A percentile compares a stretch with the other conserved stretches of the same genome.
These are phyloP conservation scores for Aspergillus olivimuriae DNA, from an alignment of 495 filamentous ascomycete species.

Conservation along the genomic window DNA sequence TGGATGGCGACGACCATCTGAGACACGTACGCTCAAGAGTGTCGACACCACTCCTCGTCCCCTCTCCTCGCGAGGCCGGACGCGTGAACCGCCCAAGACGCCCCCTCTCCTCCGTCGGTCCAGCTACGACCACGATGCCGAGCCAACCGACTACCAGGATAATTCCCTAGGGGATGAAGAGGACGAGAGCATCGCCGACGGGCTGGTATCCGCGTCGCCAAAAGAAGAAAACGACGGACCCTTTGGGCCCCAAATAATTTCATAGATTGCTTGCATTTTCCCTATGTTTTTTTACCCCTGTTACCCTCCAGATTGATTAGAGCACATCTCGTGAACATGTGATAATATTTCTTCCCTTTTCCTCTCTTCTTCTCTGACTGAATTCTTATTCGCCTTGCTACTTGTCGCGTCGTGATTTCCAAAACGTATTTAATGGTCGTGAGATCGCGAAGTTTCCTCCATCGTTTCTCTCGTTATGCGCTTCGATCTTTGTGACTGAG, in stretches of 20 bases:
- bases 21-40: conserved; percentile 32
- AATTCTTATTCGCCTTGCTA: neutral
- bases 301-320: conserved; percentile 7
- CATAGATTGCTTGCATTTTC: conserved; percentile 12
- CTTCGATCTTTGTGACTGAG: neutral
- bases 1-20: conserved; percentile 35
- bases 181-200: conserved; percentile 35
- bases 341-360: neutral
- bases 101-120: conserved; percentile 63
- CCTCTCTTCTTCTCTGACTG: neutral
- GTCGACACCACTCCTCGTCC: conserved; percentile 26
- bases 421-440: conserved; percentile 6
- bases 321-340: neutral
- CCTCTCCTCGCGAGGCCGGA: conserved; percentile 28
- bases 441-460: conserved; percentile 12
- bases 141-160: conserved; percentile 34
- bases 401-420: no score
- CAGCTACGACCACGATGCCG: conserved; percentile 69
- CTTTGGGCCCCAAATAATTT: conserved; percentile 32
- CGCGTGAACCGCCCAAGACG: conserved; percentile 48
- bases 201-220: conserved; percentile 34
- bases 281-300: conserved; percentile 8
- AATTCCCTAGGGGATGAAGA: conserved; percentile 34
- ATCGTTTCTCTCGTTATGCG: neutral
- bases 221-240: conserved; percentile 25